These are phyloP conservation scores for Schwanniomyces etchellsii DNA, from an alignment of 1,139 yeast genomes.

Conservation along the genomic window DNA sequence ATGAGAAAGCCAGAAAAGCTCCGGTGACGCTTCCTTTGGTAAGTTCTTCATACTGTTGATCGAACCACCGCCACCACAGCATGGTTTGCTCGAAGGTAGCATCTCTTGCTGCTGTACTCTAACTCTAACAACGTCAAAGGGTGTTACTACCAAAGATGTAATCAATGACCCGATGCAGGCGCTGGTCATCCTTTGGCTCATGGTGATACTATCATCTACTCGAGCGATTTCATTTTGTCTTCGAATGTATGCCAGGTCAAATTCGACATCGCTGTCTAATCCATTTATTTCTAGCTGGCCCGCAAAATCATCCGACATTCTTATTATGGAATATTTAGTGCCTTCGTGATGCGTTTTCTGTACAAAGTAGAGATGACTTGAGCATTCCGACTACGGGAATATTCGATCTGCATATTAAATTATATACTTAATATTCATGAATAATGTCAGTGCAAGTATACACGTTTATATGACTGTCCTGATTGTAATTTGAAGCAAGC, in stretches of 20 bases:
- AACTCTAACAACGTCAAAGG: constrained; percentile 89
- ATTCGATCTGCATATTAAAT: background rate
- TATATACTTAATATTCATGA: constrained; percentile 24
- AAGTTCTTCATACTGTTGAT: too few species aligned
- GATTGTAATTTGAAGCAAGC: constrained; percentile 80
- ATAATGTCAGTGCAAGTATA: constrained; percentile 43
- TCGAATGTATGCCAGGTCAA: background rate
- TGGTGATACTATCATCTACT: constrained; percentile 29
- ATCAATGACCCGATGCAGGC: constrained; percentile 90
- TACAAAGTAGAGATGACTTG: too few species aligned
- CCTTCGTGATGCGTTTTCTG: too few species aligned
- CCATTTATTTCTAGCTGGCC: background rate
- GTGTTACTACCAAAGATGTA: constrained; percentile 83
- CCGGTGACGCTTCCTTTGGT: constrained; percentile 9
- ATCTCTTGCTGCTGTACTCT: constrained; percentile 86
- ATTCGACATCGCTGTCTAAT: background rate
- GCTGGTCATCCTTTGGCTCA: constrained; percentile 71
- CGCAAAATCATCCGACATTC: background rate
- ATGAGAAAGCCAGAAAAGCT: constrained; percentile 38
- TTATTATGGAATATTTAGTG: too few species aligned
- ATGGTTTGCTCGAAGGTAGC: constrained; percentile 29
- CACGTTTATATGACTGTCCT: constrained; percentile 68
- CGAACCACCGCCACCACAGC: too few species aligned
- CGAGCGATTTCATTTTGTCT: background rate
- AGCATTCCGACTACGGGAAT: background rate